A percentile compares a stretch with the other conserved stretches of the same genome.
Conservation (phyloP, 1,284 basidiomycete species). For the Naganishia sp. region DNA sequence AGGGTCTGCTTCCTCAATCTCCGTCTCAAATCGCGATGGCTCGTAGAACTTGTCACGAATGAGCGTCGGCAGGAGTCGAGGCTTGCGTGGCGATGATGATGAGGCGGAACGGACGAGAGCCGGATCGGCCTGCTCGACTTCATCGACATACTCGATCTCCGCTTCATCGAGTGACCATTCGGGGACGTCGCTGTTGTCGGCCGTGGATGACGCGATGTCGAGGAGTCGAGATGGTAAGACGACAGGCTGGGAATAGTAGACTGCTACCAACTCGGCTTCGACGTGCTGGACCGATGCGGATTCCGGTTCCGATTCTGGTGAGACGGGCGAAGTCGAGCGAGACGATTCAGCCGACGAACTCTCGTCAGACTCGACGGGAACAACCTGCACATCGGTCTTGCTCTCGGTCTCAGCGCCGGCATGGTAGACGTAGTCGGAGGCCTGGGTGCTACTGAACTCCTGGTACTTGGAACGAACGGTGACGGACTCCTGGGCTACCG, state of each 20-base stretch:
- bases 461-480: conserved; percentile 17
- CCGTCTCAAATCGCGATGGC: conserved; percentile 20
- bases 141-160: neutral
- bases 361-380: conserved; percentile 15
- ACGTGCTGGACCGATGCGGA: neutral
- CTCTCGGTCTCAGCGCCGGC: neutral
- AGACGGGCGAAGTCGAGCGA: conserved; percentile 13
- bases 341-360: conserved; percentile 8
- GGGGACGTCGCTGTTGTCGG: neutral
- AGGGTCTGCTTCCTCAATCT: conserved; percentile 8
- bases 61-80: conserved; percentile 22
- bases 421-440: conserved; percentile 7
- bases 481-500: neutral
- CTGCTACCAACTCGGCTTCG: conserved; percentile 4
- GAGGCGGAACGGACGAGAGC: conserved; percentile 2
- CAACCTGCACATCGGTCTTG: conserved; percentile 13
- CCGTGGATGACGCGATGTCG: neutral
- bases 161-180: conserved; percentile 4
- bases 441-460: conserved; percentile 17
- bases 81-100: conserved; percentile 20
- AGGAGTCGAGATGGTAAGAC: conserved; percentile 2
- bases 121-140: neutral
- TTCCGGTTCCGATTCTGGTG: conserved; percentile 5
- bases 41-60: conserved; percentile 28
- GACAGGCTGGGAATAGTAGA: conserved; percentile 9